Base-by-base conservation (phyloP, 2,329 filamentous ascomycete species). In the Ophiostoma montium region DNA sequence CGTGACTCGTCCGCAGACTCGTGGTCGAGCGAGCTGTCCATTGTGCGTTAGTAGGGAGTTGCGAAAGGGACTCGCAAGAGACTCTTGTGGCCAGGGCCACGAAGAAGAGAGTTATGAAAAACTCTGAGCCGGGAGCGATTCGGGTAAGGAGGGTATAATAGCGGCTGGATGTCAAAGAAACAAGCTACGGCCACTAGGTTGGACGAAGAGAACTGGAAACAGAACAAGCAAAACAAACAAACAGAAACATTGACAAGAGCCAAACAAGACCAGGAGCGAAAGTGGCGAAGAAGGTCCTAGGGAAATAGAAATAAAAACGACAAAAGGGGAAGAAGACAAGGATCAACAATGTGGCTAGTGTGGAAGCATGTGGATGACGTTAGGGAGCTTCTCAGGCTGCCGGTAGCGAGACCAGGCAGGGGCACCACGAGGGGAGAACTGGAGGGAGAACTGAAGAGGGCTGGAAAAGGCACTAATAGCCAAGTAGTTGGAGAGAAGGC, bases 1-100 rank as follows among this genome's bases (percentile, higher is more conserved):
- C 62, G 64, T 49, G 65, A 65, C 55, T 60, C 55, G 54, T 66
- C 60, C 49, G 54, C 62, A 54, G 58, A 31, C 12, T 60, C 57
- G 30, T 59, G 57, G 53, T 59, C 61, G 61, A 58, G 49, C 50
- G 56, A 58, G 50, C 54, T 57, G 39, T 54, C 50, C 59, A 60
- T 61, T 45, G 53, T 58, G 39, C 46, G 64, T 67, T 59, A 67
- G 42, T 44, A 27, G 8, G 12, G 27, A 16, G 12, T 4, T 33
- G 16, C n/a, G 27, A 21, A 30, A n/a, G 23, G 39, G 64, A 59
- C 58, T 38, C 12, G 30, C n/a, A 21, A 13, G 11, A 39, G 32
- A 27, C 11, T 41, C 23, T 33, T 15, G 16, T 32, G 13, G 3
- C 31, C 23, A 21, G 12, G 12, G 5, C 38, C 6, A 8, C 18